Evolutionary conservation across 208 protist species (phyloP).

Genomic region (Borovskyia barvae): DNA sequence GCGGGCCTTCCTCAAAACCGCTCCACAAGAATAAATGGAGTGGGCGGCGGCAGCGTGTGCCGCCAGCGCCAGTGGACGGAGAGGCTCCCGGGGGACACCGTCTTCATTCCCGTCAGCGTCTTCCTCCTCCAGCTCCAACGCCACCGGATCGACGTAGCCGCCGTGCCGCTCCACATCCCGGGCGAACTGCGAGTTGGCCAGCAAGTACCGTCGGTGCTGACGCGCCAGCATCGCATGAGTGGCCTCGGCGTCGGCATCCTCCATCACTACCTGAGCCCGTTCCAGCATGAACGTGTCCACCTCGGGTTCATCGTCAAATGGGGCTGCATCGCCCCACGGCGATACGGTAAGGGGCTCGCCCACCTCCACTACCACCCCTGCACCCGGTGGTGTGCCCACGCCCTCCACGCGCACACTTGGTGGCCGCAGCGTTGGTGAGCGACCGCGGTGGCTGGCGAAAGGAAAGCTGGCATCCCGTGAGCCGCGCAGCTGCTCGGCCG

Average conservation of each 20-base stretch:
- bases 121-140: constrained; percentile 8
- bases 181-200: constrained; percentile 33
- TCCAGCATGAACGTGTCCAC: constrained; percentile 35
- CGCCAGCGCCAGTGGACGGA: not conserved
- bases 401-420: too few relatives aligned
- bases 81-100: too few relatives aligned
- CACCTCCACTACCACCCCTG: constrained; percentile 3
- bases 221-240: constrained; percentile 11
- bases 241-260: constrained; percentile 33
- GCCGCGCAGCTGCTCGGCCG: too few relatives aligned
- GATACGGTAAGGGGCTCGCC: not conserved
- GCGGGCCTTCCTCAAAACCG: too few relatives aligned
- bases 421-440: too few relatives aligned
- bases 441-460: too few relatives aligned
- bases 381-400: too few relatives aligned
- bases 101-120: too few relatives aligned
- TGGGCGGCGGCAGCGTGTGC: not conserved
- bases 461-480: too few relatives aligned
- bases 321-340: too few relatives aligned
- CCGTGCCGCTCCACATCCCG: constrained; percentile 24
- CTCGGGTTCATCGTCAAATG: constrained; percentile 20
- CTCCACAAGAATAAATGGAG: not conserved
- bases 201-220: constrained; percentile 21
- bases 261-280: constrained; percentile 19
- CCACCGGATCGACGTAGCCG: constrained; percentile 19